A percentile compares a stretch with the other conserved stretches of the same genome.
These are phyloP conservation scores for Aspergillus pseudoterreus DNA, from an alignment of 2,329 filamentous ascomycete genomes.

Conservation along the genomic window DNA sequence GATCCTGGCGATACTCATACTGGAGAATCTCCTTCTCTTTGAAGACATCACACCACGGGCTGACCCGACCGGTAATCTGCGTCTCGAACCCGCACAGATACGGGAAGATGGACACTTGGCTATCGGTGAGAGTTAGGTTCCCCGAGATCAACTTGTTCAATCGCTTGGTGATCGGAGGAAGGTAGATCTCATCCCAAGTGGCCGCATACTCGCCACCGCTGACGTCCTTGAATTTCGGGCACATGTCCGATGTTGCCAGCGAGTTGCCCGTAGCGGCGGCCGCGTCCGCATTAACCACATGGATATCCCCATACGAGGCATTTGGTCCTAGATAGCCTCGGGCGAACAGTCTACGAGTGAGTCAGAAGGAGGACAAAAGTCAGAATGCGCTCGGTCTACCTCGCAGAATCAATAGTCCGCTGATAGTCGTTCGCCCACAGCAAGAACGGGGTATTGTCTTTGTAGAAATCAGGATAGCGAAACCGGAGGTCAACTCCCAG, in stretches of 20 bases:
- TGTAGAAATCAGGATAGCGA: slow-evolving; percentile 44
- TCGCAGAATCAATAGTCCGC: slow-evolving; percentile 33
- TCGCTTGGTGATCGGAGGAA: slow-evolving; percentile 34
- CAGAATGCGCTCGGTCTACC: slow-evolving; percentile 6
- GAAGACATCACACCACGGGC: slow-evolving; percentile 62
- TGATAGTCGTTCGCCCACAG: slow-evolving; percentile 66
- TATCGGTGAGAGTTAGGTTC: slow-evolving; percentile 50
- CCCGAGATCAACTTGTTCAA: slow-evolving; percentile 54
- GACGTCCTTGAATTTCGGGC: slow-evolving; percentile 56
- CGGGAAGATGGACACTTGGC: slow-evolving; percentile 57
- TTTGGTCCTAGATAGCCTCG: slow-evolving; percentile 59
- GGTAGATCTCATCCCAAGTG: slow-evolving; percentile 7
- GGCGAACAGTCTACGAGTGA: slow-evolving; percentile 49
- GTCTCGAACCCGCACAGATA: slow-evolving; percentile 71
- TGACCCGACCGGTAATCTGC: slow-evolving; percentile 60
- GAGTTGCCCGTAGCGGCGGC: slow-evolving; percentile 58
- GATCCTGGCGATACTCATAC: slow-evolving; percentile 66
- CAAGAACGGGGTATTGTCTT: slow-evolving; percentile 49
- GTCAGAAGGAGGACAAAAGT: background rate
- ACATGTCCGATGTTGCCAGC: slow-evolving; percentile 60
- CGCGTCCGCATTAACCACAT: slow-evolving; percentile 56
- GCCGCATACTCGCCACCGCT: slow-evolving; percentile 28
- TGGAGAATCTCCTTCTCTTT: slow-evolving; percentile 58
- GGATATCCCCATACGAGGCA: slow-evolving; percentile 53
- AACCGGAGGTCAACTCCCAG: slow-evolving; percentile 15